A percentile compares a stretch with the other conserved stretches of the same genome.
phyloP scores from a whole-genome alignment of 352 stramenopile species.

The Phytopythium kandeliae region DNA sequence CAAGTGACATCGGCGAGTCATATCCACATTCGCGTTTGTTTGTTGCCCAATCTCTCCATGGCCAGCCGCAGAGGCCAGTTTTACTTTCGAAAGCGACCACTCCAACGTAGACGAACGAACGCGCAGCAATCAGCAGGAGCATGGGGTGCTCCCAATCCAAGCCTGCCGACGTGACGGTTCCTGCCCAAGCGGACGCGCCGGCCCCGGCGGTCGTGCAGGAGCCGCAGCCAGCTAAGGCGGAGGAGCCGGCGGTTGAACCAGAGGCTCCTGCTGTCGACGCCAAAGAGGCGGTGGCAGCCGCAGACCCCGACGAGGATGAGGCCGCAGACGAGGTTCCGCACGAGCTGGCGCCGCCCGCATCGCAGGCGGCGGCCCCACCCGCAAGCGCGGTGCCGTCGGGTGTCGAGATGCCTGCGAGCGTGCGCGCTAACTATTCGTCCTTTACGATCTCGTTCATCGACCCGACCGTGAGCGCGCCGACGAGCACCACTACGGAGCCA shows the following conservation, averaged over 20 bases:
- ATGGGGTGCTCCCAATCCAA: conserved; percentile 44
- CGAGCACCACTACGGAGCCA: conserved; percentile 18
- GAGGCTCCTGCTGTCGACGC: conserved; percentile 3
- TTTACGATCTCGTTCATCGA: conserved; percentile 57
- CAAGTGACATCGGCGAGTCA: too few relatives aligned
- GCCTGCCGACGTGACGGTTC: conserved; percentile 15
- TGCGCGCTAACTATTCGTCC: conserved; percentile 44
- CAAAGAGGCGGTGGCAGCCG: too few relatives aligned
- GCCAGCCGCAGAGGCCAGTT: too few relatives aligned
- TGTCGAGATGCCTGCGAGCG: conserved; percentile 34
- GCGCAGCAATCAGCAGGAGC: too few relatives aligned
- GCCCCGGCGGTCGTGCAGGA: conserved; percentile 2
- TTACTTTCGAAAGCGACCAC: neutral
- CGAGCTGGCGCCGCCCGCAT: conserved; percentile 16
- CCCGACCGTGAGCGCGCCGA: conserved; percentile 28
- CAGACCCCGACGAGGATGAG: conserved; percentile 1
- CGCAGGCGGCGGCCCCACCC: conserved; percentile 1
- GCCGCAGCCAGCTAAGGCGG: conserved; percentile 1
- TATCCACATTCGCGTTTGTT: too few relatives aligned
- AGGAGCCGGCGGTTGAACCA: neutral
- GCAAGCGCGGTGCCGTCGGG: conserved; percentile 10
- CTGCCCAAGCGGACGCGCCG: too few relatives aligned
- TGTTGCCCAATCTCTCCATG: too few relatives aligned
- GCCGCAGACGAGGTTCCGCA: conserved; percentile 16
- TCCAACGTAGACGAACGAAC: neutral